These are phyloP conservation scores for Penicillium polonicum DNA, from an alignment of 2,329 filamentous ascomycete genomes.

Conservation along the genomic window DNA sequence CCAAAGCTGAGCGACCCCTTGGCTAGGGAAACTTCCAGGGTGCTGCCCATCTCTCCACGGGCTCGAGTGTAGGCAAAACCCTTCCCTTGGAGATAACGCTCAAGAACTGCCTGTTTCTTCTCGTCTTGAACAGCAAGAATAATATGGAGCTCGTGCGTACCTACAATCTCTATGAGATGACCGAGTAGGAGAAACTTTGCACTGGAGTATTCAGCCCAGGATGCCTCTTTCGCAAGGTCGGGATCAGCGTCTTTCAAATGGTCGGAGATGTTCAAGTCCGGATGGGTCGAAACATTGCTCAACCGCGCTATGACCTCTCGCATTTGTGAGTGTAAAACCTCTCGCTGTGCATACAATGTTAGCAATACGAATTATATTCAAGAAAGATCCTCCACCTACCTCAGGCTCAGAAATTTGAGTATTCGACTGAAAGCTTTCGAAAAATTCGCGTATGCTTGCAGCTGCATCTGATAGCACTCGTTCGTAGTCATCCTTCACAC, in stretches of 20 bases:
- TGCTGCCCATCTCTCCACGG: conserved; percentile 35
- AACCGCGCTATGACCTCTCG: conserved; percentile 37
- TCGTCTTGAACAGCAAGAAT: conserved; percentile 41
- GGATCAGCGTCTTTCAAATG: conserved; percentile 37
- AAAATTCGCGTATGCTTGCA: conserved; percentile 32
- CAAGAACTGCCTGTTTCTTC: conserved; percentile 39
- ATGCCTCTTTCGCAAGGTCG: conserved; percentile 39
- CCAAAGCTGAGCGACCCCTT: conserved; percentile 39
- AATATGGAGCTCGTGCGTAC: conserved; percentile 38
- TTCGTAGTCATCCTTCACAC: conserved; percentile 46
- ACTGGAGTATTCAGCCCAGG: conserved; percentile 49
- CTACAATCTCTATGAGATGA: conserved; percentile 41
- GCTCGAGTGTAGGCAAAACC: conserved; percentile 35
- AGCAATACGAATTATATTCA: conserved; percentile 7
- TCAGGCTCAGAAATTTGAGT: conserved; percentile 20
- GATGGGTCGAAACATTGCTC: conserved; percentile 46
- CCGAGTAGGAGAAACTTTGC: conserved; percentile 48
- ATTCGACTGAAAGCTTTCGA: conserved; percentile 21
- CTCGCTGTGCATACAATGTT: conserved; percentile 23
- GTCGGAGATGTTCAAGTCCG: conserved; percentile 45
- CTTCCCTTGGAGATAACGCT: conserved; percentile 45
- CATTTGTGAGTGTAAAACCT: conserved; percentile 32
- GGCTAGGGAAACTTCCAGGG: conserved; percentile 37
- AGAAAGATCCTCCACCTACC: conserved; percentile 21
- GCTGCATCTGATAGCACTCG: conserved; percentile 31